Percentiles rank a stretch among this genome's conserved stretches.
Conservation (phyloP, 2,329 filamentous ascomycete species). For the Penicillium psychrosexuale region DNA sequence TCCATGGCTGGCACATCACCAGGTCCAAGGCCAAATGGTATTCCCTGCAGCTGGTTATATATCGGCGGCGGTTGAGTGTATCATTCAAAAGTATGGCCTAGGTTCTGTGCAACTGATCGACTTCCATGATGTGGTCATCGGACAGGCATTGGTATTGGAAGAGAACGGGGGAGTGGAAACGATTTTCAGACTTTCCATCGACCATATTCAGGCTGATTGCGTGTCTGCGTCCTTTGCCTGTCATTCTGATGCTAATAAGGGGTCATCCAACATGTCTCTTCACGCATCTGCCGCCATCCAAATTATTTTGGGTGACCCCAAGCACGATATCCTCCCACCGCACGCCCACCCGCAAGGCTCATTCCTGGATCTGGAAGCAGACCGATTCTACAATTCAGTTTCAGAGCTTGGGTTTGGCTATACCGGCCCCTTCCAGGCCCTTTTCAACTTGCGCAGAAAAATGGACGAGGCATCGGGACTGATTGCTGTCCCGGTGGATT, state of each 20-base stretch:
- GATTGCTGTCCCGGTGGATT: conserved; percentile 12
- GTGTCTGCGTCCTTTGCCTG: conserved; percentile 18
- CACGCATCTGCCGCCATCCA: conserved; percentile 14
- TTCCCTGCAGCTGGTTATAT: conserved; percentile 33
- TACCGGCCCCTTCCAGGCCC: conserved; percentile 21
- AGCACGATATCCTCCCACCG: conserved; percentile 10
- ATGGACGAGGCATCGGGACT: conserved; percentile 21
- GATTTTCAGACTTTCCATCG: conserved; percentile 21
- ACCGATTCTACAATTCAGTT: conserved; percentile 28
- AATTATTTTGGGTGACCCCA: conserved; percentile 10
- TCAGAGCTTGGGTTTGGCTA: conserved; percentile 27
- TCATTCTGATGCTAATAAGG: conserved; percentile 19
- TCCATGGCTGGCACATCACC: conserved; percentile 35
- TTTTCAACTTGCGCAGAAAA: conserved; percentile 16
- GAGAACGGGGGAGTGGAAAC: conserved; percentile 21
- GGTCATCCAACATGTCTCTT: conserved; percentile 14
- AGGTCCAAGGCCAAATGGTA: conserved; percentile 31
- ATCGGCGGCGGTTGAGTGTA: conserved; percentile 27
- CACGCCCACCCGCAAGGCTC: not conserved
- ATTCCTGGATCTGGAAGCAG: conserved; percentile 18
- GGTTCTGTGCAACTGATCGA: conserved; percentile 21
- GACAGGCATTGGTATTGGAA: conserved; percentile 27
- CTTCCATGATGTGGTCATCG: conserved; percentile 24
- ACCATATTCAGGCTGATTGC: not conserved
- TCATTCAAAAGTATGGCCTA: conserved; percentile 12